Conservation (phyloP, 495 filamentous ascomycete genomes). For the Penicillium coffeae region DNA sequence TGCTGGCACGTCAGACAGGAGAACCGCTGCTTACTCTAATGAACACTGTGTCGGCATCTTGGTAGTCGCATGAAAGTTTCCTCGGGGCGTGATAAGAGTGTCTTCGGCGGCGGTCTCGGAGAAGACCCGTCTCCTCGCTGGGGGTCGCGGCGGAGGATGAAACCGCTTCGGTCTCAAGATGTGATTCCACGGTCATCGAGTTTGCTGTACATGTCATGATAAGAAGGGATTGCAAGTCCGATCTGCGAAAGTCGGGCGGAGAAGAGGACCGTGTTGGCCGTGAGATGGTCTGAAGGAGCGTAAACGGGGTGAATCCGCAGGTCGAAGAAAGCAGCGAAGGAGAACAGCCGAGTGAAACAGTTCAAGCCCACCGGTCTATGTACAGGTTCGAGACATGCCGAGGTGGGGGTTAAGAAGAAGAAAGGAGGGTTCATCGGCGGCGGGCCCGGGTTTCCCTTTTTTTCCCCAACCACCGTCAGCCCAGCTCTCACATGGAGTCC, state of each 20-base stretch:
- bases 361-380: neutral
- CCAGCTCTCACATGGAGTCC: constrained; percentile 18
- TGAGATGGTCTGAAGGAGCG: neutral
- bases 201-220: constrained; percentile 45
- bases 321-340: neutral
- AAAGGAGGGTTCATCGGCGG: neutral
- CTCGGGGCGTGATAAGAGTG: constrained; percentile 63
- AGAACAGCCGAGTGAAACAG: neutral
- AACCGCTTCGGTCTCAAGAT: constrained; percentile 26
- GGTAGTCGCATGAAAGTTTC: constrained; percentile 58
- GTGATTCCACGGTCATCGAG: constrained; percentile 45
- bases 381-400: neutral
- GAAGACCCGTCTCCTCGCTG: constrained; percentile 31
- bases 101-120: constrained; percentile 50
- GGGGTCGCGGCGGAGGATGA: constrained; percentile 33
- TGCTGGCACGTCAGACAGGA: neutral
- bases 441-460: neutral
- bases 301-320: constrained; percentile 1
- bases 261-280: too few relatives aligned
- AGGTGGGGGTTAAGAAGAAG: constrained; percentile 4
- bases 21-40: constrained; percentile 46
- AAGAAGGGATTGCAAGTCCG: too few relatives aligned
- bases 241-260: too few relatives aligned
- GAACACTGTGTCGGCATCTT: constrained; percentile 62
- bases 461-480: constrained; percentile 22